Evolutionary conservation across 1,284 basidiomycete genomes (phyloP).

Genomic region (Mrakiaceae sp.): DNA sequence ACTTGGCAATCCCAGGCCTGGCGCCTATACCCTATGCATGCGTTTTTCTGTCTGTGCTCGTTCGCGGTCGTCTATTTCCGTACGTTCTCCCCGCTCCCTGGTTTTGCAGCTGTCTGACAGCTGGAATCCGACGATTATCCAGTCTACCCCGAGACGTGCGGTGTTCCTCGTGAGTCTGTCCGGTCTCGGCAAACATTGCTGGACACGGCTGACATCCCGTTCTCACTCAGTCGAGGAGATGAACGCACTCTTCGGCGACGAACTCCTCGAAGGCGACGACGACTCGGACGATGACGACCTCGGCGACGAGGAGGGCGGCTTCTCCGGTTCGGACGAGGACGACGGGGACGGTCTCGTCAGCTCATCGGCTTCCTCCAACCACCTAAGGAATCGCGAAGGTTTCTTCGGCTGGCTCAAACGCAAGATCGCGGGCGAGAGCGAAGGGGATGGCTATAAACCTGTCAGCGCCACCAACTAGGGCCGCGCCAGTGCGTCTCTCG

Average conservation of each 20-base stretch:
- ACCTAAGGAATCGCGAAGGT: slow-evolving; percentile 6
- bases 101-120: neutral
- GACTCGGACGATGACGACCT: neutral
- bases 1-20: slow-evolving; percentile 38
- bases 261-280: slow-evolving; percentile 11
- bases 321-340: neutral
- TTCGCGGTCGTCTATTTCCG: slow-evolving; percentile 74
- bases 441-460: neutral
- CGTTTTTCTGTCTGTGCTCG: slow-evolving; percentile 80
- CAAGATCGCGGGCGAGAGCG: neutral
- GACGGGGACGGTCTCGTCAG: neutral
- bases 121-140: slow-evolving; percentile 14
- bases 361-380: too few relatives aligned
- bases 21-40: slow-evolving; percentile 93
- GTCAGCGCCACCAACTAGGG: neutral
- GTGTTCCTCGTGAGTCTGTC: slow-evolving; percentile 28
- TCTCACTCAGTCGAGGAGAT: slow-evolving; percentile 34
- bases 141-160: slow-evolving; percentile 52
- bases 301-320: neutral
- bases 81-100: slow-evolving; percentile 33
- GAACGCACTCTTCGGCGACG: slow-evolving; percentile 39
- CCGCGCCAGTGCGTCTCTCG: too few relatives aligned
- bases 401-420: slow-evolving; percentile 20
- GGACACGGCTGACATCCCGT: neutral
- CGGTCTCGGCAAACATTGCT: neutral